phyloP scores from a whole-genome alignment of 2,329 filamentous ascomycete species.

The Ustulina deusta region DNA sequence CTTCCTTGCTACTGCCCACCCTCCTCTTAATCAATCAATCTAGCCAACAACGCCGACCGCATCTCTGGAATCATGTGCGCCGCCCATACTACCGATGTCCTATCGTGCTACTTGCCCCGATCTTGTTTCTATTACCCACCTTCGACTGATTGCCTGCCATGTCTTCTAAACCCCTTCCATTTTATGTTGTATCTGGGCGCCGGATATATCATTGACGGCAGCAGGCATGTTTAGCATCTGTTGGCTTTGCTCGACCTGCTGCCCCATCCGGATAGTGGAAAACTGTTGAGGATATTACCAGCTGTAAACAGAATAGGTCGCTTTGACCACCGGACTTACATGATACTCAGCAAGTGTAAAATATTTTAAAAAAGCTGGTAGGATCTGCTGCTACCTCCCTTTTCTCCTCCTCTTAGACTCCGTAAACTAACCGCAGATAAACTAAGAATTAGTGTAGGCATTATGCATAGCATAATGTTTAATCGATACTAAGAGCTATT shows the following conservation, averaged over 20 bases:
- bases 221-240: neutral
- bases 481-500: conserved; percentile 4
- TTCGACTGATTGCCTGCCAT: neutral
- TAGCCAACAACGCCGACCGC: conserved; percentile 16
- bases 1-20: too few relatives aligned
- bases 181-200: conserved; percentile 9
- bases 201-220: neutral
- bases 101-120: too few relatives aligned
- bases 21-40: conserved; percentile 10
- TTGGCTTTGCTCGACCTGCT: neutral
- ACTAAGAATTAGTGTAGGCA: conserved; percentile 4
- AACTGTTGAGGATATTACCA: neutral
- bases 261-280: neutral
- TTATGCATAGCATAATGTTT: neutral
- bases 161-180: conserved; percentile 20
- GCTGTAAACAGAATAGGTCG: neutral
- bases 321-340: neutral
- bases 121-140: too few relatives aligned
- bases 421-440: neutral
- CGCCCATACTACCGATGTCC: too few relatives aligned
- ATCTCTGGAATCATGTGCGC: too few relatives aligned
- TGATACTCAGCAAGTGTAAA: neutral
- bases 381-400: conserved; percentile 8
- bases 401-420: neutral
- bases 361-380: conserved; percentile 4